These are phyloP conservation scores for Plasmopara viticola DNA, from an alignment of 352 stramenopile species.

Conservation along the genomic window DNA sequence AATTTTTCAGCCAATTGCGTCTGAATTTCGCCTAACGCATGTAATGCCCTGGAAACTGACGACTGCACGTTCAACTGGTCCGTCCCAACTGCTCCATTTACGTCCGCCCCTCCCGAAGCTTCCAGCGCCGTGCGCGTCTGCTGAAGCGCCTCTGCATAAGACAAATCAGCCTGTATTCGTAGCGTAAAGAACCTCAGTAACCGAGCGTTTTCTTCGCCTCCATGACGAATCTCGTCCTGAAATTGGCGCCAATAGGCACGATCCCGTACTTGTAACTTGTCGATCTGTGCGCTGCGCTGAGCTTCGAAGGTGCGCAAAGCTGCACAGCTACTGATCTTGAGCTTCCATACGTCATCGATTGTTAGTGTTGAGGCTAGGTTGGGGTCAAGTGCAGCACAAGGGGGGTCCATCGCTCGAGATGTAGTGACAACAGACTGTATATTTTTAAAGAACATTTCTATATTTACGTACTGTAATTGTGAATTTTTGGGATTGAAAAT, in stretches of 20 bases:
- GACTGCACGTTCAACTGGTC: slow-evolving; percentile 34
- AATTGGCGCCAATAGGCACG: slow-evolving; percentile 75
- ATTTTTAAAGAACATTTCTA: no score
- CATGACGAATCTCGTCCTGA: slow-evolving; percentile 61
- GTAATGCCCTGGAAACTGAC: slow-evolving; percentile 54
- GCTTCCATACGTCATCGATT: slow-evolving; percentile 38
- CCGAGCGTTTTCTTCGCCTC: slow-evolving; percentile 53
- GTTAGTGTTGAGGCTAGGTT: neutral
- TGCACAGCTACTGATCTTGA: slow-evolving; percentile 54
- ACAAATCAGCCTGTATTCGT: slow-evolving; percentile 60
- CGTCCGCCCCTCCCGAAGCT: slow-evolving; percentile 10
- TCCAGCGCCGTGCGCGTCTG: slow-evolving; percentile 59
- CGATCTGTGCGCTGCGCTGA: slow-evolving; percentile 58
- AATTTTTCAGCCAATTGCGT: slow-evolving; percentile 76
- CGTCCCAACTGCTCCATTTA: slow-evolving; percentile 1
- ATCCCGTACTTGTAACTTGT: slow-evolving; percentile 59
- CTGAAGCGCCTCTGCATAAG: slow-evolving; percentile 63
- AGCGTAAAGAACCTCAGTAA: slow-evolving; percentile 66
- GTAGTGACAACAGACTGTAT: no score
- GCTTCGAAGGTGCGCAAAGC: slow-evolving; percentile 60
- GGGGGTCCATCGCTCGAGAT: no score
- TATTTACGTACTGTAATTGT: no score
- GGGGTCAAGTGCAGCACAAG: neutral
- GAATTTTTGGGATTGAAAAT: no score
- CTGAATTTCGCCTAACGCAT: slow-evolving; percentile 60